These are phyloP conservation scores for Sequoiadendron giganteum DNA, from an alignment of 75 land plant genomes.

Conservation along the genomic window DNA sequence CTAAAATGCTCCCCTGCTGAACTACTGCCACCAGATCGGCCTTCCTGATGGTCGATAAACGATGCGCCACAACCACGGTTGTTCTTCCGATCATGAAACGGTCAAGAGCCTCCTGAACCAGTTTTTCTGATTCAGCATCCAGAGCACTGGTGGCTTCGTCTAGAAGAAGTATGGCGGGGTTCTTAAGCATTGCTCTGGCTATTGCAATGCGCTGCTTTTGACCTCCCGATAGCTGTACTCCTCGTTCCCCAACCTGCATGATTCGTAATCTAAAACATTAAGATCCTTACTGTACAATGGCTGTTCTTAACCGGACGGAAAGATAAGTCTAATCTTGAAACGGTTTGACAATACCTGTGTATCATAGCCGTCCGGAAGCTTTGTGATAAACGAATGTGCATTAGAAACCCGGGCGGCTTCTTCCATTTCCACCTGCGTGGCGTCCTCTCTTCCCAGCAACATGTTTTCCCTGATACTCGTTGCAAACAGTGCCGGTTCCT, in stretches of 20 bases:
- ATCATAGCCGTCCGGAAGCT: slow-evolving; percentile 78
- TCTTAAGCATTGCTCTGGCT: slow-evolving; percentile 89
- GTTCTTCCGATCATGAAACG: slow-evolving; percentile 88
- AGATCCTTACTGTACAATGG: not conserved
- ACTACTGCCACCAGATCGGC: slow-evolving; percentile 83
- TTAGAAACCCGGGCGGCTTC: slow-evolving; percentile 84
- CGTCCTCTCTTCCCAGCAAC: slow-evolving; percentile 66
- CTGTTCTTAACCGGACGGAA: too few relatives aligned
- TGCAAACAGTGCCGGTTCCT: slow-evolving; percentile 87
- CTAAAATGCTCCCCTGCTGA: slow-evolving; percentile 63
- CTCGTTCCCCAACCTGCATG: slow-evolving; percentile 84
- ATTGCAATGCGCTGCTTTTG: slow-evolving; percentile 92
- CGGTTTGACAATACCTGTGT: slow-evolving; percentile 53
- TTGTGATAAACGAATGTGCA: slow-evolving; percentile 76
- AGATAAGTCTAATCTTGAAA: not conserved
- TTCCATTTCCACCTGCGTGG: slow-evolving; percentile 60
- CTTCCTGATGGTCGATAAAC: slow-evolving; percentile 81
- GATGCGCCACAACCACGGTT: slow-evolving; percentile 86
- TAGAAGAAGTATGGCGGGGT: slow-evolving; percentile 80
- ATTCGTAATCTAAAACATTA: not conserved
- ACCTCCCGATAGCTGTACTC: slow-evolving; percentile 88
- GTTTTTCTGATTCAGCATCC: slow-evolving; percentile 81
- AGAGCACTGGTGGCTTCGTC: slow-evolving; percentile 96
- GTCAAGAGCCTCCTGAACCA: slow-evolving; percentile 86
- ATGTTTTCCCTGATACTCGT: slow-evolving; percentile 76